Conservation (phyloP, 2,329 filamentous ascomycete species). For the Neonectria punicea region DNA sequence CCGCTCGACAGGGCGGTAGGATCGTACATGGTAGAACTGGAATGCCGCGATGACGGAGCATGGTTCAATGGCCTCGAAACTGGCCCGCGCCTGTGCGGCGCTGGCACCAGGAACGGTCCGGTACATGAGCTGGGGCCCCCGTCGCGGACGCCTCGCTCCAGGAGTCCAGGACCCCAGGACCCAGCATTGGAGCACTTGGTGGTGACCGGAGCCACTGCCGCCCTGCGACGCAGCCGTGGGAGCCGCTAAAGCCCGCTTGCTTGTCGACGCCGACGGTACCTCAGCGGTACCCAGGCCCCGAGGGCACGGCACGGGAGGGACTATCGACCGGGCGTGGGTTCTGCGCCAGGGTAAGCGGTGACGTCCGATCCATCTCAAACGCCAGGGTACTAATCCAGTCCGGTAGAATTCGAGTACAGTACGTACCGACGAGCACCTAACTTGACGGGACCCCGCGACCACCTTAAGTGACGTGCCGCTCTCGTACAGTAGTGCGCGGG, state of each 20-base stretch:
- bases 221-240: conserved; percentile 25
- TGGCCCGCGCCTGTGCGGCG: conserved; percentile 15
- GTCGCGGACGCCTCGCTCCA: conserved; percentile 16
- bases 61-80: conserved; percentile 17
- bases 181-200: conserved; percentile 4
- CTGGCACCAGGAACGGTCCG: conserved; percentile 40
- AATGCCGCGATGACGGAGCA: conserved; percentile 1
- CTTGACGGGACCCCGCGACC: conserved; percentile 31
- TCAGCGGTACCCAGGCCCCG: conserved; percentile 11
- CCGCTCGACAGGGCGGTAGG: background rate
- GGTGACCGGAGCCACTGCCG: conserved; percentile 29
- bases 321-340: conserved; percentile 1
- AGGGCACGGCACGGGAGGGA: background rate
- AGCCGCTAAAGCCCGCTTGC: conserved; percentile 23
- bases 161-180: conserved; percentile 4
- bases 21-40: background rate
- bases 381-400: background rate
- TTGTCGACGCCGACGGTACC: conserved; percentile 21
- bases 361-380: conserved; percentile 9
- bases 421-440: conserved; percentile 24
- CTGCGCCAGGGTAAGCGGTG: background rate
- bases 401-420: conserved; percentile 12
- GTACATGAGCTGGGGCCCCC: conserved; percentile 29
- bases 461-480: conserved; percentile 36
- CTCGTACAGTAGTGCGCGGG: conserved; percentile 37